phyloP scores from a whole-genome alignment of 2,329 filamentous ascomycete species.

The Cryphonectria radicalis region DNA sequence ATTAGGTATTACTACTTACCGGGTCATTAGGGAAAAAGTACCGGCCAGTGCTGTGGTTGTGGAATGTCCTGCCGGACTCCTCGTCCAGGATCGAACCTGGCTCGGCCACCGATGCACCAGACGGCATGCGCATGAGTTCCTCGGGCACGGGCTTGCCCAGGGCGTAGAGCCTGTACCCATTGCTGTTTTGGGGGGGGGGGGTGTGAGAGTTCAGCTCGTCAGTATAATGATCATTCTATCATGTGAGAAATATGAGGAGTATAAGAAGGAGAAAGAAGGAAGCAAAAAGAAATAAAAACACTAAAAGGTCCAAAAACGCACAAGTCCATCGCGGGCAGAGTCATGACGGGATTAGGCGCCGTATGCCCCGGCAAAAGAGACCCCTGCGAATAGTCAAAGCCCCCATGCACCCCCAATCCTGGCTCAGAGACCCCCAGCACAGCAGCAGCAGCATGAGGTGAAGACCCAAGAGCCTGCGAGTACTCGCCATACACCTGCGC shows the following conservation, averaged over 20 bases:
- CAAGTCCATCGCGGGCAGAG: slow-evolving; percentile 10
- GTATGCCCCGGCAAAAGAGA: background rate
- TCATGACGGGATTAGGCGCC: background rate
- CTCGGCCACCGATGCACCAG: slow-evolving; percentile 23
- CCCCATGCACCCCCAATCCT: background rate
- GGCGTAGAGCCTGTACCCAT: slow-evolving; percentile 25
- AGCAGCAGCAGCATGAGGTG: background rate
- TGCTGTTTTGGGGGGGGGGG: background rate
- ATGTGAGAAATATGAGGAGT: no score
- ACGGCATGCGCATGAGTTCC: slow-evolving; percentile 24
- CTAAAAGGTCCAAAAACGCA: background rate
- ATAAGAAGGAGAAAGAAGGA: background rate
- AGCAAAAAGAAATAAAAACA: background rate
- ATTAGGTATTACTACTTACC: slow-evolving; percentile 21
- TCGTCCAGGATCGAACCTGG: slow-evolving; percentile 23
- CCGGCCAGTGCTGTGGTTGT: slow-evolving; percentile 25
- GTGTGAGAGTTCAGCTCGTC: background rate
- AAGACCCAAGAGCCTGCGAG: background rate
- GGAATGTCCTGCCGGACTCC: slow-evolving; percentile 27
- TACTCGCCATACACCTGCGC: background rate
- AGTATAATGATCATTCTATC: background rate
- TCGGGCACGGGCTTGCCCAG: slow-evolving; percentile 20
- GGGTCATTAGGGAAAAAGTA: slow-evolving; percentile 41
- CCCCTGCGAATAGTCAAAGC: background rate
- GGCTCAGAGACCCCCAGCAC: background rate